phyloP scores from a whole-genome alignment of 208 protist species.

The Tetramitus jugosus region DNA sequence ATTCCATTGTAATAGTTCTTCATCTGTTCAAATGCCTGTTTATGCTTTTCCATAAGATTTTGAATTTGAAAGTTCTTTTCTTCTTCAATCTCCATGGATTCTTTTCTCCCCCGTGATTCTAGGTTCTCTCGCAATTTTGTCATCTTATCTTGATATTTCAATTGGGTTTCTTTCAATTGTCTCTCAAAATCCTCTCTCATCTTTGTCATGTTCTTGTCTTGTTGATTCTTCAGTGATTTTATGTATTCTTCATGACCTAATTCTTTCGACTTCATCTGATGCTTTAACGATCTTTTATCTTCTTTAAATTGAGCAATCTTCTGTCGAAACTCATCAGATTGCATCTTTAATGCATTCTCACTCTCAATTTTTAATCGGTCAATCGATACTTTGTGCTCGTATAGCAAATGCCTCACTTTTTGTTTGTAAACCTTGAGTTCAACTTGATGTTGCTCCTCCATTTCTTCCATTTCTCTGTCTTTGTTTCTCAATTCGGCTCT shows the following conservation, averaged over 20 bases:
- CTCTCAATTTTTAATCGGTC: slow-evolving; percentile 43
- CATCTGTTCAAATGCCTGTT: slow-evolving; percentile 87
- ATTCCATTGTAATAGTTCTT: slow-evolving; percentile 96
- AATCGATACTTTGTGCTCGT: slow-evolving; percentile 72
- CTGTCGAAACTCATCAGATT: slow-evolving; percentile 41
- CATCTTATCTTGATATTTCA: slow-evolving; percentile 83
- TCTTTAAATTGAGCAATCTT: slow-evolving; percentile 58
- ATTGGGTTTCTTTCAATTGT: slow-evolving; percentile 80
- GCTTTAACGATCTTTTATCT: slow-evolving; percentile 73
- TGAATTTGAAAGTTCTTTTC: slow-evolving; percentile 90
- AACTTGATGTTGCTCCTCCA: slow-evolving; percentile 83
- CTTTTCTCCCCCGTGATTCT: slow-evolving; percentile 76
- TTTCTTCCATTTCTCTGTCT: slow-evolving; percentile 81
- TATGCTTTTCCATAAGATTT: slow-evolving; percentile 84
- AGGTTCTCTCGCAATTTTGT: slow-evolving; percentile 49
- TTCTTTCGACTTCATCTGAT: slow-evolving; percentile 66
- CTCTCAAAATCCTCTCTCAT: slow-evolving; percentile 72
- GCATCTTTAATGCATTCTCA: slow-evolving; percentile 42
- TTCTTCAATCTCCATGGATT: slow-evolving; percentile 89
- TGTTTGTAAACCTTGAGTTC: slow-evolving; percentile 94
- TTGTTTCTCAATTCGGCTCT: slow-evolving; percentile 64
- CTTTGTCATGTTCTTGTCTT: slow-evolving; percentile 64
- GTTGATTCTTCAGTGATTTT: slow-evolving; percentile 25
- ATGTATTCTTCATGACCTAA: slow-evolving; percentile 55
- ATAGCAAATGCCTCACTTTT: slow-evolving; percentile 87